Conservation (phyloP, 495 filamentous ascomycete genomes). For the Penicillium parvum region DNA sequence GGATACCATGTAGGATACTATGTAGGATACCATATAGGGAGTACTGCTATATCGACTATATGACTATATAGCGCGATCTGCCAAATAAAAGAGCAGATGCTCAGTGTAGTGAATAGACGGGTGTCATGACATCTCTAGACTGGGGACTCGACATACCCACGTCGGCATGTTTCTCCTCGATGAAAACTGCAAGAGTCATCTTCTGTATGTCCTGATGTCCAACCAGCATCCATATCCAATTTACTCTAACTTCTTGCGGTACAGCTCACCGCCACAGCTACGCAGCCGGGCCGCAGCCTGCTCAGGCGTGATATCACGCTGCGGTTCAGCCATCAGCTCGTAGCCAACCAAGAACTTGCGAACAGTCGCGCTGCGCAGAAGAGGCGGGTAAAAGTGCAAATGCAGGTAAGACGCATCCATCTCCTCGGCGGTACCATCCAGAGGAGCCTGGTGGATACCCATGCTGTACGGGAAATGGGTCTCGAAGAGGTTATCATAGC, state of each 20-base stretch:
- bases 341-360: slow-evolving; percentile 90
- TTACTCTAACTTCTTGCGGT: slow-evolving; percentile 61
- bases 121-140: too few relatives aligned
- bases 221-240: too few relatives aligned
- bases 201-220: too few relatives aligned
- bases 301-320: slow-evolving; percentile 96
- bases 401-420: slow-evolving; percentile 85
- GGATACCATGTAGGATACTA: too few relatives aligned
- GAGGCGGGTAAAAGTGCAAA: slow-evolving; percentile 93
- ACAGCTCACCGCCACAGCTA: slow-evolving; percentile 72
- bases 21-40: too few relatives aligned
- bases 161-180: too few relatives aligned
- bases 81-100: too few relatives aligned
- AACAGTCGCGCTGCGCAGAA: slow-evolving; percentile 88
- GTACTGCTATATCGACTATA: too few relatives aligned
- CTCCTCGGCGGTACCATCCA: slow-evolving; percentile 80
- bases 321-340: slow-evolving; percentile 91
- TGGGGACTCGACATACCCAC: too few relatives aligned
- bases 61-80: too few relatives aligned
- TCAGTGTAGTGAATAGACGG: too few relatives aligned
- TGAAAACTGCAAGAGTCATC: too few relatives aligned
- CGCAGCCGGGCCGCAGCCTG: slow-evolving; percentile 81
- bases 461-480: slow-evolving; percentile 93
- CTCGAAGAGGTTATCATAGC: slow-evolving; percentile 97
- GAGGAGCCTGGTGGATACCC: slow-evolving; percentile 91